Percentiles rank a stretch among this genome's conserved stretches.
Conservation (phyloP, 257 asterid genomes). For the Perilla frutescens region DNA sequence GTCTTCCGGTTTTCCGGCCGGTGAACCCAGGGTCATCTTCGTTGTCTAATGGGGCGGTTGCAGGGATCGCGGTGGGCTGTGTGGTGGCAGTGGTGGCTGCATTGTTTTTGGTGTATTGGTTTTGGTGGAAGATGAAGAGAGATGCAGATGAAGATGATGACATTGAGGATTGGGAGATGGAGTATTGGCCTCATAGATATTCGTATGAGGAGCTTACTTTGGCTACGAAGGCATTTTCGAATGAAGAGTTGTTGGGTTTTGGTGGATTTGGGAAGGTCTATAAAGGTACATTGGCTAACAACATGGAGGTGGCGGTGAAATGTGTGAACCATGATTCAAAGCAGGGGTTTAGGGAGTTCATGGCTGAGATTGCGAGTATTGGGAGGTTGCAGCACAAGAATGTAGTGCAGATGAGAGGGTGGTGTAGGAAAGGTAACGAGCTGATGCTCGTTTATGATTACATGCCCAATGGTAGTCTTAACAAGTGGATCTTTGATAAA, state of each 20-base stretch:
- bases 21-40: conserved; percentile 42
- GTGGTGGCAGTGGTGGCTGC: conserved; percentile 36
- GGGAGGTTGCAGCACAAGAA: conserved; percentile 91
- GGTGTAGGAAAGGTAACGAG: conserved; percentile 79
- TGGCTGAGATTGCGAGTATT: conserved; percentile 88
- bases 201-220: conserved; percentile 63
- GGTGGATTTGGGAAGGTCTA: conserved; percentile 94
- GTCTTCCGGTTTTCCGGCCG: conserved; percentile 58
- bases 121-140: conserved; percentile 61
- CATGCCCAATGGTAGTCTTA: conserved; percentile 87
- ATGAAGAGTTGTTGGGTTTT: conserved; percentile 58
- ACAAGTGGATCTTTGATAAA: conserved; percentile 71
- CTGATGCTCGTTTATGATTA: conserved; percentile 74
- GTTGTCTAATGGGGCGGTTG: conserved; percentile 54
- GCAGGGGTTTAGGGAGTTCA: conserved; percentile 83
- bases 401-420: conserved; percentile 76
- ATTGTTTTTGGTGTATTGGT: conserved; percentile 49
- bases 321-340: conserved; percentile 82
- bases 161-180: conserved; percentile 88
- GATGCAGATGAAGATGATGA: conserved; percentile 55
- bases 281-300: conserved; percentile 53
- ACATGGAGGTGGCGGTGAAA: conserved; percentile 72
- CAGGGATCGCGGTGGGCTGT: conserved; percentile 64
- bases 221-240: conserved; percentile 65
- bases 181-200: conserved; percentile 84